These are phyloP conservation scores for Vigna angularis DNA, from an alignment of 306 rosid species.

Conservation along the genomic window DNA sequence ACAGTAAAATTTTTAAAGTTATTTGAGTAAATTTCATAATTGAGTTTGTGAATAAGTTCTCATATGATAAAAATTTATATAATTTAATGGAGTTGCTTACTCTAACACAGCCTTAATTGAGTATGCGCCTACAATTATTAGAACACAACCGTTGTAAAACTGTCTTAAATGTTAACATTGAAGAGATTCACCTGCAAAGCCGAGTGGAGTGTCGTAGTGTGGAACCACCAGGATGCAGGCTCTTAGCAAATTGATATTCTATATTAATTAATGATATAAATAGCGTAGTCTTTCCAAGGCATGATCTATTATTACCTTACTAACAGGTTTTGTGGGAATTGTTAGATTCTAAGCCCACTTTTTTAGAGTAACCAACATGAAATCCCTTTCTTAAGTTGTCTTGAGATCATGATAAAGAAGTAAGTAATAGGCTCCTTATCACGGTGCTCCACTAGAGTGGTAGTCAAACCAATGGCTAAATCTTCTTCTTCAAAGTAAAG, in stretches of 20 bases:
- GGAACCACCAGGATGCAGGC: not conserved
- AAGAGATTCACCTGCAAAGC: not conserved
- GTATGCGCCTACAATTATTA: not conserved
- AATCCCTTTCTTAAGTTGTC: too few species aligned
- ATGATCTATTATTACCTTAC: too few species aligned
- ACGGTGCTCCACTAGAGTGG: too few species aligned
- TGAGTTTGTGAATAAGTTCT: not conserved
- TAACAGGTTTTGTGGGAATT: too few species aligned
- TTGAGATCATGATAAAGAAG: too few species aligned
- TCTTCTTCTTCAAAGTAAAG: too few species aligned
- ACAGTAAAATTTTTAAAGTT: not conserved
- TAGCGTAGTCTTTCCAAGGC: not conserved
- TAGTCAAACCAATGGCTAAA: too few species aligned
- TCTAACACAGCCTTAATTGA: not conserved
- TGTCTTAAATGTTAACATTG: not conserved
- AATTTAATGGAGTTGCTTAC: slow-evolving; percentile 10
- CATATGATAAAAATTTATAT: not conserved
- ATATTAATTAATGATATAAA: not conserved
- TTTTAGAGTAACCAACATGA: not conserved
- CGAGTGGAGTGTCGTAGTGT: not conserved
- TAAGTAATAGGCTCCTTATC: too few species aligned
- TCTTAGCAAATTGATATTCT: not conserved
- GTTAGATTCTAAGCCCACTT: not conserved
- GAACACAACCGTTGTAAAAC: not conserved
- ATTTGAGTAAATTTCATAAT: not conserved